Evolutionary conservation across 169 alveolate genomes (phyloP).

Genomic region (Eimeria brunetti): DNA sequence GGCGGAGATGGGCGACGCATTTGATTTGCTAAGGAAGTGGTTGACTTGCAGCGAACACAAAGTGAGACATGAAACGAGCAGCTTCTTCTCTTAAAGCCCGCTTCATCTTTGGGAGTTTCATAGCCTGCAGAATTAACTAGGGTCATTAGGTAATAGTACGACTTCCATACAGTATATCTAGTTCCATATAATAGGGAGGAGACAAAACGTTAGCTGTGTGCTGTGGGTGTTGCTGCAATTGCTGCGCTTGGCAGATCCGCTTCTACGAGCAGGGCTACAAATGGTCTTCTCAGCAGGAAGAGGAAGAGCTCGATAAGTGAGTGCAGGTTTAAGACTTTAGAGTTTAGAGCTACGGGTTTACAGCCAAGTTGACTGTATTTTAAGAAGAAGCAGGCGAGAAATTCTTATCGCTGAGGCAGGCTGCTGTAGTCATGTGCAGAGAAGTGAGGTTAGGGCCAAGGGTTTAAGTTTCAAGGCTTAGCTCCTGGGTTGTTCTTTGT

Average conservation of each 20-base stretch:
- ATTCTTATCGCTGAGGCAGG: not conserved
- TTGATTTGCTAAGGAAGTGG: constrained; percentile 80
- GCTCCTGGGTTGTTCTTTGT: not conserved
- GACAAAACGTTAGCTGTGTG: not conserved
- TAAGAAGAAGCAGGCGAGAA: no score
- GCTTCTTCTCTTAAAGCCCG: not conserved
- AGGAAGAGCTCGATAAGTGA: constrained; percentile 33
- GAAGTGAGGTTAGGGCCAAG: not conserved
- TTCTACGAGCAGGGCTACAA: constrained; percentile 72
- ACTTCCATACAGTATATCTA: not conserved
- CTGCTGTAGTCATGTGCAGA: not conserved
- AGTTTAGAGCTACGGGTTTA: not conserved
- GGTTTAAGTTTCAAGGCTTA: not conserved
- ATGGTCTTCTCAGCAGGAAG: constrained; percentile 50
- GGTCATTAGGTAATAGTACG: no score
- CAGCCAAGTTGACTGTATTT: no score
- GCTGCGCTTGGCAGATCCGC: constrained; percentile 36
- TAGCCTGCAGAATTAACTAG: not conserved
- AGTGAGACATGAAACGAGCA: constrained; percentile 58
- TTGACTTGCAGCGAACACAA: constrained; percentile 83
- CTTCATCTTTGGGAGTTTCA: not conserved
- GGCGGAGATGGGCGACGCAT: constrained; percentile 80
- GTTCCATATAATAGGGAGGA: not conserved
- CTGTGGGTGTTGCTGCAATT: not conserved
- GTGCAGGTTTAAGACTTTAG: not conserved